These are phyloP conservation scores for Penicillium sp. DNA, from an alignment of 2,329 filamentous ascomycete genomes.

Conservation along the genomic window DNA sequence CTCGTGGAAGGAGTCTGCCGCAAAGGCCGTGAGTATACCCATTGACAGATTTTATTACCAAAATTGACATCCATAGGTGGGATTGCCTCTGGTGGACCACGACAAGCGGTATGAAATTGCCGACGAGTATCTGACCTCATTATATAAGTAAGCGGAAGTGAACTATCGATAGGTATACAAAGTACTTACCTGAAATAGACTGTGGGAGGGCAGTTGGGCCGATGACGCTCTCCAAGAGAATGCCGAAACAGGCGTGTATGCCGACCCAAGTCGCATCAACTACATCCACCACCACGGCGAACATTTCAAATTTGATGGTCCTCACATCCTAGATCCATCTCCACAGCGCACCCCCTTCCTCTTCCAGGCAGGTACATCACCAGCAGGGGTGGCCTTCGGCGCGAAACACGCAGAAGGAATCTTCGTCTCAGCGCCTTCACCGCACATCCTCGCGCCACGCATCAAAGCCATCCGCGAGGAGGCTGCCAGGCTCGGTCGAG, in stretches of 20 bases:
- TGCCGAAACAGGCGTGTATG: conserved; percentile 17
- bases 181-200: neutral
- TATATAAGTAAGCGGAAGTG: conserved; percentile 1
- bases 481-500: neutral
- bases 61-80: conserved; percentile 22
- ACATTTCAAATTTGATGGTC: conserved; percentile 33
- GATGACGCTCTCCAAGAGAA: conserved; percentile 4
- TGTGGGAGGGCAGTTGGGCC: conserved; percentile 5
- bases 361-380: conserved; percentile 38
- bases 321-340: conserved; percentile 38
- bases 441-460: conserved; percentile 12
- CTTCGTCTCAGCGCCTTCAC: conserved; percentile 11
- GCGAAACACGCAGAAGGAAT: conserved; percentile 4
- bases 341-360: conserved; percentile 43
- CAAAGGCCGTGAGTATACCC: neutral
- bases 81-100: conserved; percentile 40
- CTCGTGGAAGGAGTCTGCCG: conserved; percentile 40
- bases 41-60: neutral
- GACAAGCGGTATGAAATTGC: conserved; percentile 7
- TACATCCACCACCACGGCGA: conserved; percentile 25
- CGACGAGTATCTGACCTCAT: conserved; percentile 1
- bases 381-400: neutral
- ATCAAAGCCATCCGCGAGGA: neutral
- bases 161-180: too few relatives aligned
- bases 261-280: conserved; percentile 20